Base-by-base conservation (phyloP, 1,139 yeast species). In the Suhomyces panamericanus region DNA sequence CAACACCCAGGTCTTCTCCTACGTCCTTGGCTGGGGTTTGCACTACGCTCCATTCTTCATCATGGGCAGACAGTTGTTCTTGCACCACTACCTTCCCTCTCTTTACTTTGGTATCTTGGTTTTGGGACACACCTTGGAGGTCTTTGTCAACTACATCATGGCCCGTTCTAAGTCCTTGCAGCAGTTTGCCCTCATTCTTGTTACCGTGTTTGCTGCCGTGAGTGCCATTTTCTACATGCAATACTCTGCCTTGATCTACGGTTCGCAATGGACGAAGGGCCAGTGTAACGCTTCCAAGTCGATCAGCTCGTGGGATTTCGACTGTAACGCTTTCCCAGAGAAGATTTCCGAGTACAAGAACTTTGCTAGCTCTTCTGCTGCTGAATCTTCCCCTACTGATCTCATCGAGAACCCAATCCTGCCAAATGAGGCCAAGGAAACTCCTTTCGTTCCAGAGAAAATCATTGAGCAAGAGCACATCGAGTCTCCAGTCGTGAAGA, bases 1-100 rank as follows among this genome's bases (percentile, higher is more conserved):
- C 73, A 89, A 87, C 59, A 69, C 78, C 46, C 90, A 87, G 58
- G 78, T 80, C 35, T 74, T 86, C 43, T 78, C 81, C 41, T 90
- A 81, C 64, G 62, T 85, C 42, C 63, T 84, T 13, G 99, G 96
- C 31, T 93, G 96, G 95, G 77, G 77, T 31, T 56, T 88, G 49
- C 98, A 93, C 66, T 87, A 83, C 62, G 69, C 78, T 56, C 99
- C 99, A 50, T 91, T 93, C 47, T 91, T 81, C 73, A 73, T 93
- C 50, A 91, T 91, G 98, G 93, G 86, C 26, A 85, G 98, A 67
- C 98, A 90, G 69, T 71, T 93, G 66, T 91, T 91, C 73, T 73
- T 93, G 58, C 97, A 91, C 64, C 98, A 91, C 66, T 91, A 93
- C 64, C 73, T 93, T 54, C 96, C 96, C 44, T 86, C 96, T 4